phyloP scores from a whole-genome alignment of 331 rosid genomes.

The Pyracantha coccinea region DNA sequence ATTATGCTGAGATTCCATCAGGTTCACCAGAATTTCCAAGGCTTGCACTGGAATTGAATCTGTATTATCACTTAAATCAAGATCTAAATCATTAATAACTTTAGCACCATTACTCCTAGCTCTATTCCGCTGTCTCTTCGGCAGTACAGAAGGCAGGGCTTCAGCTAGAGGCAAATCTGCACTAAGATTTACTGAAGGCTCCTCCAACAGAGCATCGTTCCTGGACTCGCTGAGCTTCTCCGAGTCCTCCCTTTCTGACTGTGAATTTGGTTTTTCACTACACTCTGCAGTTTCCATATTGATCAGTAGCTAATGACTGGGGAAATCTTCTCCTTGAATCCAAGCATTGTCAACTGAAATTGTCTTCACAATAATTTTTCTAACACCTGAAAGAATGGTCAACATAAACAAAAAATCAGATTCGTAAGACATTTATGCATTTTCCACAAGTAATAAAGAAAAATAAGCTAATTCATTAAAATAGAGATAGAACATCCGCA shows the following conservation, averaged over 20 bases:
- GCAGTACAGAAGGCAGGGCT: not conserved
- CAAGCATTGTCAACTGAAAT: not conserved
- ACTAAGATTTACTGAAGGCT: not conserved
- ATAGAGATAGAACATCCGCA: not conserved
- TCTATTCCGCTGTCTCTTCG: not conserved
- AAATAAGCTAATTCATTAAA: not conserved
- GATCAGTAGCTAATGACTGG: not conserved
- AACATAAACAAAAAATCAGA: constrained; percentile 4
- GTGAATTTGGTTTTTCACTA: not conserved
- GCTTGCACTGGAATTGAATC: not conserved
- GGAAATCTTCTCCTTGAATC: not conserved
- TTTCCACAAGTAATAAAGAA: not conserved
- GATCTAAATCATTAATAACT: not conserved
- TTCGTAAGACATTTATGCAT: not conserved
- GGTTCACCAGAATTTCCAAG: not conserved
- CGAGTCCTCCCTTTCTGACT: not conserved
- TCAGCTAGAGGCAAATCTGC: not conserved
- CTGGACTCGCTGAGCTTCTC: not conserved
- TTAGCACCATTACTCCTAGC: not conserved
- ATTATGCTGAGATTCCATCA: not conserved
- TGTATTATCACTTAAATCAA: too few relatives aligned
- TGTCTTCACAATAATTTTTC: not conserved
- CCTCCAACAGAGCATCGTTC: not conserved
- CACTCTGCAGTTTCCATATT: not conserved
- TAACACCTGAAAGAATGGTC: constrained; percentile 15